Evolutionary conservation across 2,329 filamentous ascomycete genomes (phyloP).

Genomic region (Hymenoscyphus occultus): DNA sequence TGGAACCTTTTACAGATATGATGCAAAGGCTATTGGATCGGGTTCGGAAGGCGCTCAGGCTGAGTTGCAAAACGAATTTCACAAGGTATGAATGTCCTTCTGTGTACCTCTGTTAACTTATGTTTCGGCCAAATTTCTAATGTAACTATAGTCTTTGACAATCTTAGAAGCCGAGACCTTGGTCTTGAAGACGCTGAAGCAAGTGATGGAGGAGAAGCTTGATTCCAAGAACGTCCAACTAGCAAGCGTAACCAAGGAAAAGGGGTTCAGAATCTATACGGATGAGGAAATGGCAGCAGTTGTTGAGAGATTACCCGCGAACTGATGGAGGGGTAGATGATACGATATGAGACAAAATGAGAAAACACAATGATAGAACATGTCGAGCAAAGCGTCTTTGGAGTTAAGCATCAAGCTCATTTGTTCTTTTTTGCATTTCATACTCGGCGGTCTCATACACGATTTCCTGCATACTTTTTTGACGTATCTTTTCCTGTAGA

Average conservation of each 20-base stretch:
- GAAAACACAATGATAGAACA: conserved; percentile 11
- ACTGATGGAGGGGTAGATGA: conserved; percentile 40
- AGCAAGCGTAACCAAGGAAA: conserved; percentile 95
- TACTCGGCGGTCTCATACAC: not conserved
- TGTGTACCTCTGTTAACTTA: not conserved
- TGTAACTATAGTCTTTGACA: conserved; percentile 68
- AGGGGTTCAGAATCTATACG: conserved; percentile 97
- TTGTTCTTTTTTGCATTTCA: conserved; percentile 5
- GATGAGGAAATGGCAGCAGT: conserved; percentile 96
- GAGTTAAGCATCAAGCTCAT: not conserved
- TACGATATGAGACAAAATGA: conserved; percentile 10
- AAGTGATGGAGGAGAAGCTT: conserved; percentile 99
- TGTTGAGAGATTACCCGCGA: conserved; percentile 75
- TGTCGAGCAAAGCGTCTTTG: not conserved
- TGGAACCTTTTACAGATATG: conserved; percentile 98
- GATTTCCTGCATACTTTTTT: not conserved
- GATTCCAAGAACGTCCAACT: conserved; percentile 98
- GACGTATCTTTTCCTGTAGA: not conserved
- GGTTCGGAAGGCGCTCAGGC: conserved; percentile 97
- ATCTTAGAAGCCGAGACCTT: conserved; percentile 90
- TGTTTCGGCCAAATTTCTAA: conserved; percentile 21
- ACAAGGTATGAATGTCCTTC: conserved; percentile 58
- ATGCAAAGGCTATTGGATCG: conserved; percentile 97
- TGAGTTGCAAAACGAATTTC: conserved; percentile 97
- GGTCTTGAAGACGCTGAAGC: conserved; percentile 96